Percentiles rank a stretch among this genome's conserved stretches.
Evolutionary conservation across 129 eudicot genomes (phyloP).

Genomic region (Flaveria ramosissima): DNA sequence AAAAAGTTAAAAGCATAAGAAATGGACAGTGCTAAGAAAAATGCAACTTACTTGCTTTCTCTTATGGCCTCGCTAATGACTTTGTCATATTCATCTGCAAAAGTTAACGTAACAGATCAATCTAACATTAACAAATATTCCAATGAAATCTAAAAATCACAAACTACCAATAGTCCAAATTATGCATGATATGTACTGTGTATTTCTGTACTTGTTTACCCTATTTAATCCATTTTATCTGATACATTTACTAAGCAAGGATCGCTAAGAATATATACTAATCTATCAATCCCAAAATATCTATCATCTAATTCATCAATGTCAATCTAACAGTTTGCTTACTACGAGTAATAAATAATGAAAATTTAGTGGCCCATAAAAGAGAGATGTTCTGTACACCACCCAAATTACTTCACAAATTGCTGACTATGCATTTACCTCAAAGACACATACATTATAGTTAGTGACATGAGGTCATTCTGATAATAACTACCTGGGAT

Average conservation of each 20-base stretch:
- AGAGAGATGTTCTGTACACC: neutral
- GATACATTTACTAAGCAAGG: conserved; percentile 17
- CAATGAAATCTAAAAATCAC: conserved; percentile 1
- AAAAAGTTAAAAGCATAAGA: neutral
- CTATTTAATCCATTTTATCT: neutral
- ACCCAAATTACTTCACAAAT: neutral
- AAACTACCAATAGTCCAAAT: conserved; percentile 4
- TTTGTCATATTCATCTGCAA: conserved; percentile 75
- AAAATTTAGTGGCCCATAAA: neutral
- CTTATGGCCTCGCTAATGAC: conserved; percentile 66
- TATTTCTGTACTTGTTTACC: neutral
- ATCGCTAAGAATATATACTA: neutral
- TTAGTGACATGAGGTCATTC: neutral
- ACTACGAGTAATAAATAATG: neutral
- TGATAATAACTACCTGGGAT: neutral
- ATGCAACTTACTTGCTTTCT: conserved; percentile 51
- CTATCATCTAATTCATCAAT: conserved; percentile 5
- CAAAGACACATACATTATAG: neutral
- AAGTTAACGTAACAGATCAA: conserved; percentile 13
- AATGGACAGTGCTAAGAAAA: conserved; percentile 7
- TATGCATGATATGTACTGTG: neutral
- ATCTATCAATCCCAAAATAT: conserved; percentile 8
- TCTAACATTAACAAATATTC: conserved; percentile 10
- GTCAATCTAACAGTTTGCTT: neutral
- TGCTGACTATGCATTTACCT: neutral